These are phyloP conservation scores for Phytophthora macrochlamydospora DNA, from an alignment of 352 stramenopile genomes.

Conservation along the genomic window DNA sequence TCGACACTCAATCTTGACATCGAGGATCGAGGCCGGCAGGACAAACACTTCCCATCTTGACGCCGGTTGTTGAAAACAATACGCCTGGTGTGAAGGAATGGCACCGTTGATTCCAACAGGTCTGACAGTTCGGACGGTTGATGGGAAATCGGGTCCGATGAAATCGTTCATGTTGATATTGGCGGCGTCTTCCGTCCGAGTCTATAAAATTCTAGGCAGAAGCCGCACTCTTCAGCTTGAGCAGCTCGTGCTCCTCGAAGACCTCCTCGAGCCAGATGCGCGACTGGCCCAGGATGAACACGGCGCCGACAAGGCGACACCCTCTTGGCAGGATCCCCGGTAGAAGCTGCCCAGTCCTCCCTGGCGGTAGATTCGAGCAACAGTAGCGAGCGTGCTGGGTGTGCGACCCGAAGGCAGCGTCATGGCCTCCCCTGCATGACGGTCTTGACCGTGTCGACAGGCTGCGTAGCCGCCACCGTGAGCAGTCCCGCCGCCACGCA, in stretches of 20 bases:
- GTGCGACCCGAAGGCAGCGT: constrained; percentile 38
- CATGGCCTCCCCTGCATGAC: constrained; percentile 86
- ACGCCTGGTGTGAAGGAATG: too few species aligned
- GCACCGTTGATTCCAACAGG: too few species aligned
- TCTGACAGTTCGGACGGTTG: too few species aligned
- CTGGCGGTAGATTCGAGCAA: constrained; percentile 50
- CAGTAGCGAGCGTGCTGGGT: constrained; percentile 47
- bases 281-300: constrained; percentile 83
- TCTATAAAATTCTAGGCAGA: background rate
- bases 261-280: constrained; percentile 72
- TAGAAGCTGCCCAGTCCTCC: constrained; percentile 68
- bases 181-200: background rate
- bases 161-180: too few species aligned
- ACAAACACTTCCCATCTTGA: too few species aligned
- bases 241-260: constrained; percentile 68
- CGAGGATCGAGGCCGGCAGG: too few species aligned
- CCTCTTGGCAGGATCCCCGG: constrained; percentile 71
- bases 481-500: constrained; percentile 75
- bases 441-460: constrained; percentile 86
- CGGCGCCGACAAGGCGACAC: constrained; percentile 78
- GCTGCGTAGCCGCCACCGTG: constrained; percentile 79
- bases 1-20: too few species aligned
- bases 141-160: too few species aligned
- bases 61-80: too few species aligned
- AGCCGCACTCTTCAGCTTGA: constrained; percentile 38